Evolutionary conservation across 2,329 filamentous ascomycete species (phyloP), one percentile per base, ranked within the genome.

Genomic region (Apiospora koreana): DNA sequence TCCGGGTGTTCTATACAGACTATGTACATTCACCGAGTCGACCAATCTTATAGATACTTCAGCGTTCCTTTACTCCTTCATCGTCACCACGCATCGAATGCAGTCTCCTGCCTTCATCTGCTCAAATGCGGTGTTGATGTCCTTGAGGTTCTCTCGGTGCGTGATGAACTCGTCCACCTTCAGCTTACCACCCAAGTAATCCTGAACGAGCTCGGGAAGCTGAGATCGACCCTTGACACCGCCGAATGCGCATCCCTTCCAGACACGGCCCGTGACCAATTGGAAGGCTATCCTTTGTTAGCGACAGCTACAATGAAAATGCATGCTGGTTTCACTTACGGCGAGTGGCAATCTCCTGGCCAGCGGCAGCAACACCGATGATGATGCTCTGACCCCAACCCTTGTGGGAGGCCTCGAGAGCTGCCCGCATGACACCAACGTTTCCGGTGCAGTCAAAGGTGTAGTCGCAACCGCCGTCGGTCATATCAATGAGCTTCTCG

Each of bases 131-230:
- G 87, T 86, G 87, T 98, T 98, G 83, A 99, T 97, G 78, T 93
- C 90, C 72, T 85, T 84, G 62, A 99, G 86, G 4, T 87, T 88
- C 85, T 97, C 94, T 77, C 95, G 91, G 86, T 99, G 96, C 42
- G 96, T 99, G 85, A 99, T 98, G 86, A 98, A 98, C 86, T 99
- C 96, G 81, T 98, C 95, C 64, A 98, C 96, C 91, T 98, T 98
- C 80, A 99, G 91, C 80, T 92, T 89, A 77, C 95, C 95, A 68
- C 88, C 88, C 82, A 97, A 87, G 85, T 99, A 99, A 83, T 98
- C 95, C 75, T 90, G 85, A 31, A 99, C 94, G 50, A 99, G 91
- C 71, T 88, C 91, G 65, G 93, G 92, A 74, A 99, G 90, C 85
- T 99, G 96, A 43, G 93, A 92, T 79, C 96, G 95, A 76, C 96